Evolutionary conservation across 1,139 yeast species (phyloP).

Genomic region (Taphrina wiesneri): DNA sequence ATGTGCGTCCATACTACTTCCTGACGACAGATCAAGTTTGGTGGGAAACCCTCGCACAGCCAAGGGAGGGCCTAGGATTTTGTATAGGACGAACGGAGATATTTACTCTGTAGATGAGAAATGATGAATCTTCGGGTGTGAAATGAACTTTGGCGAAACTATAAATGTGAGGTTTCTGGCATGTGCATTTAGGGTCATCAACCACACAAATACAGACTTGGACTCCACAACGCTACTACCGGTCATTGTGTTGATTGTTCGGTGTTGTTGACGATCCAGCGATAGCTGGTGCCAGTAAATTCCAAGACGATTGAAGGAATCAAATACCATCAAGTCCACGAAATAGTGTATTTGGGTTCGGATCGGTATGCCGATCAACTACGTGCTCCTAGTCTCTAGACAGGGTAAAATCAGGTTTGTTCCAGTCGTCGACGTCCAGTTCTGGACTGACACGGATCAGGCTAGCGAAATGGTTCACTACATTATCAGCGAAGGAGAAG

Average conservation of each 20-base stretch:
- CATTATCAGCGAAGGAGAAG: slow-evolving; percentile 79
- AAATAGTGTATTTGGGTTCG: too few species aligned
- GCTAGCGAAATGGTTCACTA: slow-evolving; percentile 87
- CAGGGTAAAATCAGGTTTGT: slow-evolving; percentile 74
- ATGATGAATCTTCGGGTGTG: neutral
- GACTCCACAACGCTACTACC: neutral
- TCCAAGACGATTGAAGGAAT: too few species aligned
- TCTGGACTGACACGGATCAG: slow-evolving; percentile 44
- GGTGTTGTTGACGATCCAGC: too few species aligned
- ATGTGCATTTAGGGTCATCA: neutral
- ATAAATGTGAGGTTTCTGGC: neutral
- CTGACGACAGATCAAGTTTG: neutral
- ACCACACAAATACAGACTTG: neutral
- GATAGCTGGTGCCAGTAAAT: too few species aligned
- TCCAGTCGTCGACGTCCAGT: neutral
- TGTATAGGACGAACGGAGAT: too few species aligned
- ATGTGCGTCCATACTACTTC: neutral
- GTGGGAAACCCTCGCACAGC: neutral
- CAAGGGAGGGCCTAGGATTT: too few species aligned
- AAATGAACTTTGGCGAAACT: slow-evolving; percentile 1
- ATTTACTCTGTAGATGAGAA: neutral
- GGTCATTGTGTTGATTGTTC: neutral
- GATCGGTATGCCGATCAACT: slow-evolving; percentile 43
- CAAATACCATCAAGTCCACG: too few species aligned
- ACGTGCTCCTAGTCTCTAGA: slow-evolving; percentile 76